Evolutionary conservation across 75 land plant genomes (phyloP), one percentile per base, ranked within the genome.

Genomic region (Adiantum capillusveneris): DNA sequence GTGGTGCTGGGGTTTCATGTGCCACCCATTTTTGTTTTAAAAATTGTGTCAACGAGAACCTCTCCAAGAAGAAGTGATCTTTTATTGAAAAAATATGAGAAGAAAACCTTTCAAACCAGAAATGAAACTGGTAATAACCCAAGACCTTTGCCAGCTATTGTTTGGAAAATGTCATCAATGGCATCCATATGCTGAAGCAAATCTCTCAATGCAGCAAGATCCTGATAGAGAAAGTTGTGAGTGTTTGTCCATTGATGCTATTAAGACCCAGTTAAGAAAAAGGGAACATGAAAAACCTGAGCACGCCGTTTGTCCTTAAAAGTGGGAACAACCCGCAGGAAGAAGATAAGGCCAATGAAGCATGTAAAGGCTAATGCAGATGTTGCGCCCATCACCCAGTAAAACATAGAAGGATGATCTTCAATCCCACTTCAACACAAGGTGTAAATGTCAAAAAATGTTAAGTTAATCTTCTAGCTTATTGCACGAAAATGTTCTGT

Each of bases 161-260:
- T 57, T 60, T 73, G 65, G 43, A 77, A 66, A 43, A 77, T 77
- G 28, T 77, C 79, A 66, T 77, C 77, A 48, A 77, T 63, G 28
- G 69, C 71, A 44, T 77, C 79, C n/a, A 77, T 42, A 54, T 77
- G 79, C 11, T 63, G 65, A 29, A 77, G 29, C 12, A 77, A 71
- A 51, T 77, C 70, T 16, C 53, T 79, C 31, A 77, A 52, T 28
- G 79, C 79, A 36, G 78, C 79, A 39, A 66, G 66, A 44, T 77
- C 78, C 79, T 76, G 60, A 54, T 46, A 68, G 20, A 39, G 11
- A 3, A 34, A 9, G 3, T 5, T 9, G 37, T 34, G 37, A n/a
- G n/a, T n/a, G n/a, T n/a, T n/a, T n/a, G n/a, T n/a, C n/a, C n/a
- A n/a, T 34, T 9, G 9, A 34, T 34, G 37, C 37, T 34, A 9